Percentiles rank a stretch among this genome's conserved stretches.
These are phyloP conservation scores for Globisporangium spiculum DNA, from an alignment of 352 stramenopile species.

Conservation along the genomic window DNA sequence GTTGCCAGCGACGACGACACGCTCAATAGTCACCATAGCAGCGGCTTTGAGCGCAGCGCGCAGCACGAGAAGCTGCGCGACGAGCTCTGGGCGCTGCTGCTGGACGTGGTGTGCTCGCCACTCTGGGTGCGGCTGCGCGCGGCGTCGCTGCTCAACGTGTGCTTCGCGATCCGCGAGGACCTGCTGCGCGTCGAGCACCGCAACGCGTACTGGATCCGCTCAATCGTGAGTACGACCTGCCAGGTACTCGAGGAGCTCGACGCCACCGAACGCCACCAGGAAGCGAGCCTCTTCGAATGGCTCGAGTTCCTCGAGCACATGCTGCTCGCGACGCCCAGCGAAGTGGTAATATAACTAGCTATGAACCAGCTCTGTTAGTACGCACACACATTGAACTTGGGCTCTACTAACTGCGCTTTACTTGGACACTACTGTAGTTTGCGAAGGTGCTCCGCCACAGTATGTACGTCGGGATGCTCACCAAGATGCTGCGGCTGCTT, in stretches of 20 bases:
- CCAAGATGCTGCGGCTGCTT: constrained; percentile 60
- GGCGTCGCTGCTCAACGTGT: constrained; percentile 52
- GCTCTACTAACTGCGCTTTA: background rate
- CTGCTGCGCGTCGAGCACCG: constrained; percentile 23
- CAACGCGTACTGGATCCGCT: constrained; percentile 48
- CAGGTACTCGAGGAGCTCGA: constrained; percentile 62
- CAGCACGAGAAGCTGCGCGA: constrained; percentile 23
- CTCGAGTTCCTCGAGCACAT: constrained; percentile 59
- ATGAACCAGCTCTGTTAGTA: too few relatives aligned
- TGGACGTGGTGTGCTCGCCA: constrained; percentile 70
- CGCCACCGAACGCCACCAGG: constrained; percentile 34
- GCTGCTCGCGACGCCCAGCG: constrained; percentile 37
- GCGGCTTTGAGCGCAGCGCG: constrained; percentile 17
- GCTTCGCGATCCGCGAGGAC: constrained; percentile 29
- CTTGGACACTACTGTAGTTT: constrained; percentile 24
- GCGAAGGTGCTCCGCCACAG: constrained; percentile 34
- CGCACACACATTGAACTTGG: background rate
- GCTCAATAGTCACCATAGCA: constrained; percentile 1
- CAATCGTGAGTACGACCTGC: constrained; percentile 69
- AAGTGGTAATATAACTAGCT: constrained; percentile 17
- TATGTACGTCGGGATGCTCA: constrained; percentile 63
- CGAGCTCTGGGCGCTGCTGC: constrained; percentile 61
- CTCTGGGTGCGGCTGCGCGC: constrained; percentile 60
- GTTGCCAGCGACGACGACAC: background rate
- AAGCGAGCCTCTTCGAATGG: constrained; percentile 54